phyloP scores from a whole-genome alignment of 176 grass and related monocot species.

The Zoysia pacifica region DNA sequence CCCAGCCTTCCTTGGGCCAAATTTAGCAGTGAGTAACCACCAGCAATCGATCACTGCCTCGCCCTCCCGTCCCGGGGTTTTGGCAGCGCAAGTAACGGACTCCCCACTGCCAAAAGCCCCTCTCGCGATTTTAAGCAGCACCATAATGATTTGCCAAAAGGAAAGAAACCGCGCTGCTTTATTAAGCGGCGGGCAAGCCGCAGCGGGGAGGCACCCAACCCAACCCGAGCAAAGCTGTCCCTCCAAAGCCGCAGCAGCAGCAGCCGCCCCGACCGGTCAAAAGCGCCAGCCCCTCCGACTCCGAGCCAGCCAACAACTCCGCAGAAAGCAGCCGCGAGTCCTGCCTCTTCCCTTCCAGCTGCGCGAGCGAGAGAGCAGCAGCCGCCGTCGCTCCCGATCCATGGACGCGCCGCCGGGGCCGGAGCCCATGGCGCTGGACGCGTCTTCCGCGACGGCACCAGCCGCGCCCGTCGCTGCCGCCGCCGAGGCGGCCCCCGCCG shows the following conservation, averaged over 20 bases:
- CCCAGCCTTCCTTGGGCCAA: too few species aligned
- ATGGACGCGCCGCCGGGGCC: constrained; percentile 54
- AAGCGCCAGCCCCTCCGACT: constrained; percentile 31
- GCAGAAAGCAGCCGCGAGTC: background rate
- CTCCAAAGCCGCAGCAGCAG: background rate
- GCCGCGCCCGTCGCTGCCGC: background rate
- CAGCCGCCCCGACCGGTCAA: constrained; percentile 41
- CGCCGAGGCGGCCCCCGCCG: background rate
- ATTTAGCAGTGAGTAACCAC: background rate
- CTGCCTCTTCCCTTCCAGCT: background rate
- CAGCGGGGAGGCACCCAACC: background rate
- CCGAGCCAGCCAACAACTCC: constrained; percentile 7
- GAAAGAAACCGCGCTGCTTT: too few species aligned
- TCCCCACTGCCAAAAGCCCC: background rate
- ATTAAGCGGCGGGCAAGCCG: too few species aligned
- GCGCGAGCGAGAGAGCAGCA: background rate
- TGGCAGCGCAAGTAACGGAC: background rate
- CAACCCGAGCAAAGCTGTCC: background rate
- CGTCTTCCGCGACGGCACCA: background rate
- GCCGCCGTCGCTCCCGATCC: background rate
- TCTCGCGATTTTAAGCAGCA: too few species aligned
- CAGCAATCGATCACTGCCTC: background rate
- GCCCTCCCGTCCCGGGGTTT: background rate
- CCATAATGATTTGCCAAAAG: too few species aligned
- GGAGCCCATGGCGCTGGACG: constrained; percentile 57